phyloP scores from a whole-genome alignment of 345 rosid species.

The Hypericum androsaemum region DNA sequence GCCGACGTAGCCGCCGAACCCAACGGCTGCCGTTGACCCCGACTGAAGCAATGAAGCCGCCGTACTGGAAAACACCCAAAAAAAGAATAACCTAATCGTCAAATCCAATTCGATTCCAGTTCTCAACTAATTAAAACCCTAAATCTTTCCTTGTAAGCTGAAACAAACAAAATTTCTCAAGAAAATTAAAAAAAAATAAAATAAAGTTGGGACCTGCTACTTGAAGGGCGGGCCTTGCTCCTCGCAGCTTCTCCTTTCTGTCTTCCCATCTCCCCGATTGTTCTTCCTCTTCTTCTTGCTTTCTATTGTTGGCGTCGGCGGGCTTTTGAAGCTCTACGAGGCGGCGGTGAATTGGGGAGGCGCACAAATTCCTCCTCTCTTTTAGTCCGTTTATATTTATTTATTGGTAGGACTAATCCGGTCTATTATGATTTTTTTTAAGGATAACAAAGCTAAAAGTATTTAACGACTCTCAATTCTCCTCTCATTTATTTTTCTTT shows the following conservation, averaged over 20 bases:
- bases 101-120: neutral
- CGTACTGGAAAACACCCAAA: conserved; percentile 24
- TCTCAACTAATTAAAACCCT: neutral
- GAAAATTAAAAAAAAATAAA: neutral
- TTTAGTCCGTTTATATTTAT: no score
- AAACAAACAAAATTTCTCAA: neutral
- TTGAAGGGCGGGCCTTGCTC: conserved; percentile 85
- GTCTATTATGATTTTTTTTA: no score
- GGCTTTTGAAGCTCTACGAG: no score
- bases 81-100: neutral
- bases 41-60: conserved; percentile 76
- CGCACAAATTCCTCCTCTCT: no score
- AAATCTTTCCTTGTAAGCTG: neutral
- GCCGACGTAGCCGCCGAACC: conserved; percentile 88
- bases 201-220: conserved; percentile 59
- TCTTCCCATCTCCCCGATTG: conserved; percentile 40
- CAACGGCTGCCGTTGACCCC: conserved; percentile 50
- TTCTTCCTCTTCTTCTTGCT: no score
- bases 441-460: no score
- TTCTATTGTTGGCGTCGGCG: no score
- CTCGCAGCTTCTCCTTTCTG: conserved; percentile 73
- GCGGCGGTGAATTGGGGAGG: no score
- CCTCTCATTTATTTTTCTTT: no score
- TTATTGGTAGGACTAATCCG: no score
- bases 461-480: no score